phyloP scores from a whole-genome alignment of 2,329 filamentous ascomycete species.

The Teratosphaeria zuluensis region DNA sequence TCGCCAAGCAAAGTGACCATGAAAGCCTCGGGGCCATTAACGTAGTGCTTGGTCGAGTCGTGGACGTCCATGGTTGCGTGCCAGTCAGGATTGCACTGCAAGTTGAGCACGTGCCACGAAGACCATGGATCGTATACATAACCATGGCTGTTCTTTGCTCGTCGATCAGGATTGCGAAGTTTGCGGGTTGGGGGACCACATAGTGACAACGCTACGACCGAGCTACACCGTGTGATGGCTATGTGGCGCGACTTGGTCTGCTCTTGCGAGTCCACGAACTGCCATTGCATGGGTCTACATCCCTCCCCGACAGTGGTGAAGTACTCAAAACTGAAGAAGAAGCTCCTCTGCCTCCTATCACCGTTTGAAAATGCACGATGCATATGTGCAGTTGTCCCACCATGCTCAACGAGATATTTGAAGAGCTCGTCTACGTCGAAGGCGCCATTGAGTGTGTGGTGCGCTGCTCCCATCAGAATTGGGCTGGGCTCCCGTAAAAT shows the following conservation, averaged over 20 bases:
- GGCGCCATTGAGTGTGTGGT: conserved; percentile 46
- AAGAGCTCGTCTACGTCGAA: conserved; percentile 57
- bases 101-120: conserved; percentile 50
- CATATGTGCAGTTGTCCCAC: conserved; percentile 30
- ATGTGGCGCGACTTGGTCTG: conserved; percentile 39
- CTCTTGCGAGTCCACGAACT: conserved; percentile 41
- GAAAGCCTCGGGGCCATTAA: conserved; percentile 54
- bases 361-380: conserved; percentile 38
- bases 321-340: conserved; percentile 59
- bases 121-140: conserved; percentile 50
- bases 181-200: conserved; percentile 43
- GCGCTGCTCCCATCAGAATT: conserved; percentile 49
- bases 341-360: conserved; percentile 43
- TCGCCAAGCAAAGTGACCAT: conserved; percentile 49
- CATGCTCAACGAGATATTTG: conserved; percentile 42
- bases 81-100: conserved; percentile 53
- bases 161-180: conserved; percentile 41
- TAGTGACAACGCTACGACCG: conserved; percentile 49
- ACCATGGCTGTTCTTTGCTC: conserved; percentile 40
- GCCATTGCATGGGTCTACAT: conserved; percentile 51
- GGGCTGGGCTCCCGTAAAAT: conserved; percentile 53
- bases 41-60: conserved; percentile 46
- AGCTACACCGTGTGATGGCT: conserved; percentile 50
- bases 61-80: conserved; percentile 47
- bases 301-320: conserved; percentile 50